These are phyloP conservation scores for Xanthoconium purpureum DNA, from an alignment of 768 basidiomycete species.

Conservation along the genomic window DNA sequence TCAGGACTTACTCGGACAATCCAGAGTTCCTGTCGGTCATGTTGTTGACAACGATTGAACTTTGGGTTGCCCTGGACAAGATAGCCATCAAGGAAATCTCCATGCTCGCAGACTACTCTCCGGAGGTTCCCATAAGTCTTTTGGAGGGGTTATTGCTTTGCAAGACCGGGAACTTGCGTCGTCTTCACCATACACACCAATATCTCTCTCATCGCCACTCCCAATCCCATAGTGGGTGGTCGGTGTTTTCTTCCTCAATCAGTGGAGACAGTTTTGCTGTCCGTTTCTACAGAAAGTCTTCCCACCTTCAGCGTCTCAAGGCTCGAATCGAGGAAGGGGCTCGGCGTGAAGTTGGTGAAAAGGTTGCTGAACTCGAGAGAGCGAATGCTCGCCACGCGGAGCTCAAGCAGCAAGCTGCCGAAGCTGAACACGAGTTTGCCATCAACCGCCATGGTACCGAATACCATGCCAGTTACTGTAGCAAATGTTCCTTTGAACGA, in stretches of 20 bases:
- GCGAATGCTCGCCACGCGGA: slow-evolving; percentile 22
- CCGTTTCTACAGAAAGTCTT: slow-evolving; percentile 12
- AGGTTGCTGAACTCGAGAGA: not conserved
- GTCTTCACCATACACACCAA: slow-evolving; percentile 22
- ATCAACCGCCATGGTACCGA: not conserved
- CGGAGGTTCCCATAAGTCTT: slow-evolving; percentile 38
- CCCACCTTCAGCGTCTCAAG: slow-evolving; percentile 24
- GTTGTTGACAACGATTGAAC: not conserved
- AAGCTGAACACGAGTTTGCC: slow-evolving; percentile 5
- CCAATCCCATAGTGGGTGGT: slow-evolving; percentile 11
- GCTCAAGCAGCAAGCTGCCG: slow-evolving; percentile 9
- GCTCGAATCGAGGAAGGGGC: slow-evolving; percentile 31
- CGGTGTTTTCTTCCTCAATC: slow-evolving; percentile 33
- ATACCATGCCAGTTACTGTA: slow-evolving; percentile 14
- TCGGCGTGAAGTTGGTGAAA: slow-evolving; percentile 13
- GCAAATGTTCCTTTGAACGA: slow-evolving; percentile 28
- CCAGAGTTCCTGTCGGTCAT: not conserved
- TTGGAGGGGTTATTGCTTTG: slow-evolving; percentile 43
- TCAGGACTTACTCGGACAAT: slow-evolving; percentile 27
- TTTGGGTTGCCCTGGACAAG: slow-evolving; percentile 36
- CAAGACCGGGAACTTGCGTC: slow-evolving; percentile 23
- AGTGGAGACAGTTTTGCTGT: slow-evolving; percentile 28
- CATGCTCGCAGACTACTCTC: slow-evolving; percentile 41
- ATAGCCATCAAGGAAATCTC: slow-evolving; percentile 32
- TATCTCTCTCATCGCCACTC: slow-evolving; percentile 33